phyloP scores from a whole-genome alignment of 805 yeast species.

The Sungouiella thailandica region DNA sequence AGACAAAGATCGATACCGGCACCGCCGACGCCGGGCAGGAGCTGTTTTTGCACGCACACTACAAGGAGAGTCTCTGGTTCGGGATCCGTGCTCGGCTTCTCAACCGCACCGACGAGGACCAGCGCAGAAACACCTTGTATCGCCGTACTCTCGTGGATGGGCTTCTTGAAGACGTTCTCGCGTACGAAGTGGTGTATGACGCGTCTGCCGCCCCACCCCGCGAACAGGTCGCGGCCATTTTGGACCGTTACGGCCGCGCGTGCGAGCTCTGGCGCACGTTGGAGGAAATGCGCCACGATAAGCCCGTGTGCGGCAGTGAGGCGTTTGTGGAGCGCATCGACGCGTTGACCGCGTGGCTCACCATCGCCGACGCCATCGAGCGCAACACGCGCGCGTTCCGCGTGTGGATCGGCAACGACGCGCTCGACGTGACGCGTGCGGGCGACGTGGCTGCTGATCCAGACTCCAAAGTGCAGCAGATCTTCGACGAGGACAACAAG shows the following conservation, averaged over 20 bases:
- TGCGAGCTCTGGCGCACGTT: conserved; percentile 76
- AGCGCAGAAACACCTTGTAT: conserved; percentile 60
- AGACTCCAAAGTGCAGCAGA: conserved; percentile 15
- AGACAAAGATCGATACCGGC: conserved; percentile 59
- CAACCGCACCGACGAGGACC: conserved; percentile 78
- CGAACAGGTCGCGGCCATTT: conserved; percentile 48
- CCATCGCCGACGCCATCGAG: conserved; percentile 64
- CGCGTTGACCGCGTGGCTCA: conserved; percentile 80
- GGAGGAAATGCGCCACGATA: conserved; percentile 73
- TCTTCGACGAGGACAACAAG: conserved; percentile 55
- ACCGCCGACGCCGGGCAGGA: conserved; percentile 38
- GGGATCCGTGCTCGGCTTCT: conserved; percentile 79
- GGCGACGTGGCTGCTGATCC: too few species aligned
- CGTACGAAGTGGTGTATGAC: conserved; percentile 53
- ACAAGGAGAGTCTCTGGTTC: conserved; percentile 77
- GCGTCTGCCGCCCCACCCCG: conserved; percentile 26
- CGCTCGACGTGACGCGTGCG: conserved; percentile 48
- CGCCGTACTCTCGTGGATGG: conserved; percentile 70
- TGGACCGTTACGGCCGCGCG: conserved; percentile 60
- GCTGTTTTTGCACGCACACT: conserved; percentile 46
- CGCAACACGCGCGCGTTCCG: conserved; percentile 57
- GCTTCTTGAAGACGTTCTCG: conserved; percentile 61
- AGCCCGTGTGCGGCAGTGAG: conserved; percentile 61
- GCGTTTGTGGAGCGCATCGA: conserved; percentile 65
- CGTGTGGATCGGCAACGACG: conserved; percentile 82